Conservation (phyloP, 169 alveolate genomes). For the Plasmodium gaboni region DNA sequence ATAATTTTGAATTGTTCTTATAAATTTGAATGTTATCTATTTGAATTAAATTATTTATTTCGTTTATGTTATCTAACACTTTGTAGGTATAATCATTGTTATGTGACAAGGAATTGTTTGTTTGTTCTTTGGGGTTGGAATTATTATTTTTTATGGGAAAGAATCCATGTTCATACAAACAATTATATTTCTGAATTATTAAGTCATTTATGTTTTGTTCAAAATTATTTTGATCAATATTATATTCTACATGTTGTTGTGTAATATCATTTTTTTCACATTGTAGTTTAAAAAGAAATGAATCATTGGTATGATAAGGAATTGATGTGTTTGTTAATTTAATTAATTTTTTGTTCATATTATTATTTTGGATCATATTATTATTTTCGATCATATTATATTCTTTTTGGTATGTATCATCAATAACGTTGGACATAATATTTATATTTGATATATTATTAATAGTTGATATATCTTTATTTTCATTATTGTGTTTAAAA, state of each 20-base stretch:
- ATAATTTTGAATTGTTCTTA: constrained; percentile 16
- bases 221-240: background rate
- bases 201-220: constrained; percentile 35
- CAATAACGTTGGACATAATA: too few relatives aligned
- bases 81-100: constrained; percentile 4
- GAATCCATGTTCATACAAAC: constrained; percentile 8
- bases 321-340: too few relatives aligned
- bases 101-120: background rate
- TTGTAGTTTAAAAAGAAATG: too few relatives aligned
- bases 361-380: too few relatives aligned
- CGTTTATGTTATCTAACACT: constrained; percentile 13
- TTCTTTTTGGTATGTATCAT: too few relatives aligned
- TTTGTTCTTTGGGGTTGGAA: background rate
- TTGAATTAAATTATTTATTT: constrained; percentile 44
- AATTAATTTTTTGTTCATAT: too few relatives aligned
- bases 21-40: constrained; percentile 42
- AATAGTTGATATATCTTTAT: background rate
- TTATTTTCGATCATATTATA: too few relatives aligned
- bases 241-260: background rate
- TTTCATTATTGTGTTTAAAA: background rate
- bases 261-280: too few relatives aligned
- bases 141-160: background rate
- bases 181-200: constrained; percentile 21
- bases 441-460: too few relatives aligned
- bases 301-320: too few relatives aligned